Evolutionary conservation across 2,329 filamentous ascomycete species (phyloP).

Genomic region (Aspergillus flavus): DNA sequence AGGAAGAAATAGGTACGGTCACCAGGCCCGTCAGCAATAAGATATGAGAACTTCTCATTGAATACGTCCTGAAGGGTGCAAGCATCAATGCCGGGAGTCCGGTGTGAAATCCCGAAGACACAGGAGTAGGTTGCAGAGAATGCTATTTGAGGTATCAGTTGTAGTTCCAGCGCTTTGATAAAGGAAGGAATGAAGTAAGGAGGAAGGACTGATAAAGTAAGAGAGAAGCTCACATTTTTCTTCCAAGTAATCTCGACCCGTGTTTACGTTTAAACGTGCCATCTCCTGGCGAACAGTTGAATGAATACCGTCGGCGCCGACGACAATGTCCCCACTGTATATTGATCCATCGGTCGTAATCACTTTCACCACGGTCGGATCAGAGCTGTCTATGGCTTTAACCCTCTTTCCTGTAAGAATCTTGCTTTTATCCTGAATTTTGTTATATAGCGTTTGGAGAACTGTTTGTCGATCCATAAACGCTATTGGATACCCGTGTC

Average conservation of each 20-base stretch:
- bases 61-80: background rate
- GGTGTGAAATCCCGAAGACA: background rate
- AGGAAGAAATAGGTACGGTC: background rate
- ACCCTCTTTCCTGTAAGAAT: background rate
- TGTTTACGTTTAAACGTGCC: background rate
- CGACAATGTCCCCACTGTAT: background rate
- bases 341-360: background rate
- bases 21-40: background rate
- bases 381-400: background rate
- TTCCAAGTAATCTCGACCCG: background rate
- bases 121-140: background rate
- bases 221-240: background rate
- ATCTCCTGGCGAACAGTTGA: background rate
- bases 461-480: background rate
- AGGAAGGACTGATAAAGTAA: background rate
- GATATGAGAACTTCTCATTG: background rate
- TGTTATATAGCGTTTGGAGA: background rate
- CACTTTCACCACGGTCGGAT: background rate
- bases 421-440: background rate
- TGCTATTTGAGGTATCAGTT: background rate
- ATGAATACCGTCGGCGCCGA: slow-evolving; percentile 5
- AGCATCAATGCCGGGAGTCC: background rate
- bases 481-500: background rate
- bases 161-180: background rate
- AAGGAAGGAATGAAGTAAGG: background rate